Evolutionary conservation across 2,329 filamentous ascomycete genomes (phyloP).

Genomic region (Ustulina deusta): DNA sequence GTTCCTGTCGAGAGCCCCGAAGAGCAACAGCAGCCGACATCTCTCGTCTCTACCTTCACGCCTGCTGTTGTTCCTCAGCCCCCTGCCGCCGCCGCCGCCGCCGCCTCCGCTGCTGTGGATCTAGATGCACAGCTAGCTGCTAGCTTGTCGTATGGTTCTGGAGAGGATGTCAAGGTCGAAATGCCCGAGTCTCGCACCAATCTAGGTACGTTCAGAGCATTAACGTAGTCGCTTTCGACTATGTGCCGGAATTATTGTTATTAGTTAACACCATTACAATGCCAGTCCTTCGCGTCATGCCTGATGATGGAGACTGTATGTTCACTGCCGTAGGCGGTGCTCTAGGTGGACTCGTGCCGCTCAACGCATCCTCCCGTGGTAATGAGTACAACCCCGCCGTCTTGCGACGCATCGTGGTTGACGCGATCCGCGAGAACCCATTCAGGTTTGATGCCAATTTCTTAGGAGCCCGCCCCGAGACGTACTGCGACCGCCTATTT

Average conservation of each 20-base stretch:
- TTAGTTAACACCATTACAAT: slow-evolving; percentile 15
- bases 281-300: slow-evolving; percentile 88
- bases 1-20: slow-evolving; percentile 55
- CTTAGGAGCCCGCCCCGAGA: slow-evolving; percentile 76
- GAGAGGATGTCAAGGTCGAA: slow-evolving; percentile 59
- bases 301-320: slow-evolving; percentile 94
- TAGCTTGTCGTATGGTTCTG: slow-evolving; percentile 48
- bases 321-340: slow-evolving; percentile 89
- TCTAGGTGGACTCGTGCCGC: slow-evolving; percentile 65
- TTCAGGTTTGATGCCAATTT: slow-evolving; percentile 81
- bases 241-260: background rate
- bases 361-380: slow-evolving; percentile 10
- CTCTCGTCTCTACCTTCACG: slow-evolving; percentile 9
- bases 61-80: slow-evolving; percentile 21
- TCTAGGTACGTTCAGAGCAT: slow-evolving; percentile 55
- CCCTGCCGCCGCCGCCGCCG: slow-evolving; percentile 15
- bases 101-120: slow-evolving; percentile 10
- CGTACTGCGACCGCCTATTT: slow-evolving; percentile 86
- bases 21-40: background rate
- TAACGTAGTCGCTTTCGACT: background rate
- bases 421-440: slow-evolving; percentile 79
- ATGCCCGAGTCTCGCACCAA: slow-evolving; percentile 65
- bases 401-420: slow-evolving; percentile 81
- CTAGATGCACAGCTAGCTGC: slow-evolving; percentile 27
- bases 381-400: slow-evolving; percentile 28